Conservation (phyloP, 768 basidiomycete genomes). For the Xerocomus brunneocitrinus region DNA sequence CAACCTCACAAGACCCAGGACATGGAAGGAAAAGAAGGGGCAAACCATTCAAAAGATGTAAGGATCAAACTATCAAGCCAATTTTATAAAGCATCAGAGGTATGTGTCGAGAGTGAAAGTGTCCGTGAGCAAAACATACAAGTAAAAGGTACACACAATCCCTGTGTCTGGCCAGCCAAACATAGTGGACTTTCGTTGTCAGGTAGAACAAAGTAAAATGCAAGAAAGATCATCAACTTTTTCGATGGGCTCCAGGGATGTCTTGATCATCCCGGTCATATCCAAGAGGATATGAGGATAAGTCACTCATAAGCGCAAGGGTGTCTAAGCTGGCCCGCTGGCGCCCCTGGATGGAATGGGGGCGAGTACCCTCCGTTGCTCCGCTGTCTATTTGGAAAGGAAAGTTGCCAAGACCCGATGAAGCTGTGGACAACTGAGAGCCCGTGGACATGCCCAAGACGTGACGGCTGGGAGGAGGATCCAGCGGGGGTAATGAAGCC, state of each 20-base stretch:
- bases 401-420: conserved; percentile 79
- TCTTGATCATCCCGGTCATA: conserved; percentile 48
- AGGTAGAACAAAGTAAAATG: conserved; percentile 3
- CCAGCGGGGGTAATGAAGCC: conserved; percentile 33
- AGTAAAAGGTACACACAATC: conserved; percentile 24
- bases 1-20: conserved; percentile 11
- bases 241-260: conserved; percentile 21
- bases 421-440: conserved; percentile 73
- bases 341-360: conserved; percentile 38
- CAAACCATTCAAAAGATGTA: neutral
- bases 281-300: conserved; percentile 78
- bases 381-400: conserved; percentile 82
- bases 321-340: conserved; percentile 84
- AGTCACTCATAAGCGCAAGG: conserved; percentile 73
- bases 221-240: conserved; percentile 16
- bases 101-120: conserved; percentile 9
- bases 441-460: conserved; percentile 68
- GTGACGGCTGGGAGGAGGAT: conserved; percentile 54
- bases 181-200: conserved; percentile 10
- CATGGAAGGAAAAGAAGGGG: neutral
- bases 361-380: conserved; percentile 30
- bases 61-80: conserved; percentile 5
- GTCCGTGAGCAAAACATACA: conserved; percentile 23
- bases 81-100: conserved; percentile 2
- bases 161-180: conserved; percentile 28